Evolutionary conservation across 2,329 filamentous ascomycete species (phyloP), one percentile per base, ranked within the genome.

Genomic region (Huntiella omanensis): DNA sequence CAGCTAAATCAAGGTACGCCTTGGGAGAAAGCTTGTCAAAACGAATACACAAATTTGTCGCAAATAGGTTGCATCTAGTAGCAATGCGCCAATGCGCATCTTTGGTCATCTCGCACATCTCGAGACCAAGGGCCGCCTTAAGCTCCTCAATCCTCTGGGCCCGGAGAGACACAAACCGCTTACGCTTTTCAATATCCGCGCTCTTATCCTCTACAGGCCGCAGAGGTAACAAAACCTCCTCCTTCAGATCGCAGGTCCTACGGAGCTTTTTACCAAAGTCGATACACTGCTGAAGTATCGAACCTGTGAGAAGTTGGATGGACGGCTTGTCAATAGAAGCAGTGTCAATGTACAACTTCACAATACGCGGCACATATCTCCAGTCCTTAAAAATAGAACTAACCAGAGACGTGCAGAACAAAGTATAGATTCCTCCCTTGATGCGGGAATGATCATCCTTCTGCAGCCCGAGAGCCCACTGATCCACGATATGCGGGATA

Each of bases 51-150:
- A 95, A 71, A 50, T 91, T 93, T 48, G 88, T 77, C 4, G 93
- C 83, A 58, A 98, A 91, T 33, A 92, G 82, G 7, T 83, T 83
- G 48, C 87, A 93, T 22, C 88, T 73, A 43, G 78, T 85, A 4
- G 88, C 88, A 54, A 94, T 87, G 66, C 94, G 96, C 91, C 91
- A 98, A 58, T 98, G 92, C 1, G 86, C 84, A 3, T 74, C 74
- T 55, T 76, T 78, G 1, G 85, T 83, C 50, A 80, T 65, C 49
- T 81, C 74, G 3, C 87, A 80, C 32, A 98, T 68, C 58, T 96
- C 86, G 46, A 84, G 66, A 0, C 87, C 83, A 19, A 98, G 65
- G 3, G 75, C 72, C 0, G 77, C 68, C 64, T 98, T 98, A 64
- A 83, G 86, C 46, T 71, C 68, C 60, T 98, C 91, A 4, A 96